Percentiles rank a stretch among this genome's conserved stretches.
Evolutionary conservation across 352 stramenopile species (phyloP).

Genomic region (Phytophthora lateralis): DNA sequence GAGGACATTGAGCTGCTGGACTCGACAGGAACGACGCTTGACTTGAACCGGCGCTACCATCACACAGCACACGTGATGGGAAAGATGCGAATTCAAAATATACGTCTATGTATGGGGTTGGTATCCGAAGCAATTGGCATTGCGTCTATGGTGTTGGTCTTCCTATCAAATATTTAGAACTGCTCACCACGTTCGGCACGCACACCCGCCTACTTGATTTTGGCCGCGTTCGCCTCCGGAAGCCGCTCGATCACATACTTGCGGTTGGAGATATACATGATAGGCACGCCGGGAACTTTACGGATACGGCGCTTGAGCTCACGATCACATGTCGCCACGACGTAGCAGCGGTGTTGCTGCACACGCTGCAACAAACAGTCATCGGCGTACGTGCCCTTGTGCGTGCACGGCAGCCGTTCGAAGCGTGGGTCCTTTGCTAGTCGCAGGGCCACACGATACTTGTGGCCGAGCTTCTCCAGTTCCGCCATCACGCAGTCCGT

Average conservation of each 20-base stretch:
- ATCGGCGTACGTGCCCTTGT: constrained; percentile 99
- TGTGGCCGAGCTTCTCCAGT: constrained; percentile 98
- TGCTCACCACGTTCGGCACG: constrained; percentile 9
- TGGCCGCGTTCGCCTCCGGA: constrained; percentile 95
- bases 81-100: constrained; percentile 39
- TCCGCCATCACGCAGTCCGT: constrained; percentile 99
- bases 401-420: constrained; percentile 97
- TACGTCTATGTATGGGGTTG: constrained; percentile 34
- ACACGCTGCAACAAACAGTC: constrained; percentile 96
- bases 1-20: constrained; percentile 18
- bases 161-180: constrained; percentile 30
- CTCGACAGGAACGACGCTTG: constrained; percentile 14
- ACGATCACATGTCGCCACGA: constrained; percentile 99
- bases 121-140: neutral
- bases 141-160: constrained; percentile 5
- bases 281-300: constrained; percentile 99
- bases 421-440: constrained; percentile 99
- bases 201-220: constrained; percentile 73
- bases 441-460: constrained; percentile 94
- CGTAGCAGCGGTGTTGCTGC: constrained; percentile 97
- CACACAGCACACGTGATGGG: neutral
- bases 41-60: constrained; percentile 20
- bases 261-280: constrained; percentile 99
- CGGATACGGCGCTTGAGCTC: constrained; percentile 98
- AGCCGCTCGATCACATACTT: constrained; percentile 99